phyloP scores from a whole-genome alignment of 441 rosid genomes.

The Theobroma grandiflorum region DNA sequence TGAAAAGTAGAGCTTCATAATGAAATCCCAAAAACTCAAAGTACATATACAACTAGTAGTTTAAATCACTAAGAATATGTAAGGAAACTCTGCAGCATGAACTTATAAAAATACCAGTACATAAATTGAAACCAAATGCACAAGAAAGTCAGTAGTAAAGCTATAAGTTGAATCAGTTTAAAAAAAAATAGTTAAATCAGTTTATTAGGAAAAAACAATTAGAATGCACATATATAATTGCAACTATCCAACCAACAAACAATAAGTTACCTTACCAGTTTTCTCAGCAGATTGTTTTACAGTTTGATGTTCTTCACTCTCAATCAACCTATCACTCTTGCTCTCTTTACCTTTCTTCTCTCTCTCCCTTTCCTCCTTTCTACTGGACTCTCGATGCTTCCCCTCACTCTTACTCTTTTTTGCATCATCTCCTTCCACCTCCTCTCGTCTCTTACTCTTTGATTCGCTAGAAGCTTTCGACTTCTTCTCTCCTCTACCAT shows the following conservation, averaged over 20 bases:
- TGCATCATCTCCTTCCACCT: constrained; percentile 55
- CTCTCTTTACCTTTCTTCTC: constrained; percentile 65
- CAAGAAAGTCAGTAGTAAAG: neutral
- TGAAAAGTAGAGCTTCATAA: neutral
- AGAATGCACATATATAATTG: neutral
- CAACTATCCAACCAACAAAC: constrained; percentile 22
- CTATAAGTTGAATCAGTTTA: neutral
- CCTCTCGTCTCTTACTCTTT: constrained; percentile 78
- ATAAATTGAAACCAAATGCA: neutral
- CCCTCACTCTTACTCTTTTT: constrained; percentile 66
- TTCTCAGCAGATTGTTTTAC: constrained; percentile 61
- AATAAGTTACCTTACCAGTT: constrained; percentile 70
- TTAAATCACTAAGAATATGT: neutral
- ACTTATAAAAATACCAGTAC: neutral
- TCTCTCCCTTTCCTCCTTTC: constrained; percentile 62
- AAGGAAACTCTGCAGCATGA: neutral
- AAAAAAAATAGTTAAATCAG: neutral
- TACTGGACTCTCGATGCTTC: constrained; percentile 73
- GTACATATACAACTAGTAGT: neutral
- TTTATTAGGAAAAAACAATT: neutral
- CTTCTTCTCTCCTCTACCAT: constrained; percentile 59
- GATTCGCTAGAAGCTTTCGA: constrained; percentile 59
- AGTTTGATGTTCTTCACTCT: constrained; percentile 51
- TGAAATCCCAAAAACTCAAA: neutral
- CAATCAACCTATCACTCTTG: constrained; percentile 55